Conservation (phyloP, 2,329 filamentous ascomycete species). For the Coniochaeta pulveracea region DNA sequence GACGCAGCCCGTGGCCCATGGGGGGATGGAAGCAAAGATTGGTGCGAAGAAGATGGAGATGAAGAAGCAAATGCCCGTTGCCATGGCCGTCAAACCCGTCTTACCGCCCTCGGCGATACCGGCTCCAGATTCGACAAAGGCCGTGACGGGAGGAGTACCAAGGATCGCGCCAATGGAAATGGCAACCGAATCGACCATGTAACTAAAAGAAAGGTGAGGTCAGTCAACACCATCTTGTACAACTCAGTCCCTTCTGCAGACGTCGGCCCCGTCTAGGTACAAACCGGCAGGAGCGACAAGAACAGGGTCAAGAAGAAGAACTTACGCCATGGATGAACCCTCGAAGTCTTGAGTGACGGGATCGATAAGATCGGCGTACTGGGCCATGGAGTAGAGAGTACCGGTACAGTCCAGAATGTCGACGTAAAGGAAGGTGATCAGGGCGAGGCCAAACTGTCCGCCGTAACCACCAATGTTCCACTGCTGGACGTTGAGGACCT, state of each 20-base stretch:
- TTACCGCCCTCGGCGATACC: conserved; percentile 81
- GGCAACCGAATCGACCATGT: conserved; percentile 67
- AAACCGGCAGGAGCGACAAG: background rate
- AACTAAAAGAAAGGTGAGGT: conserved; percentile 24
- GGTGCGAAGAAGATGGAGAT: conserved; percentile 82
- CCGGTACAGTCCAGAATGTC: conserved; percentile 83
- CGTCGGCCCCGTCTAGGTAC: too few species aligned
- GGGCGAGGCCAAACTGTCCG: conserved; percentile 68
- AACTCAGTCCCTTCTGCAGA: too few species aligned
- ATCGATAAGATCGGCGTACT: conserved; percentile 70
- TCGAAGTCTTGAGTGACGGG: conserved; percentile 80
- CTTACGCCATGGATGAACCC: conserved; percentile 67
- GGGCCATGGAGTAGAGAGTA: conserved; percentile 82
- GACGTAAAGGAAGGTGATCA: conserved; percentile 84
- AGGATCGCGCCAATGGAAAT: conserved; percentile 74
- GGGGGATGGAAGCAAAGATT: conserved; percentile 80
- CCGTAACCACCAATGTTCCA: conserved; percentile 61
- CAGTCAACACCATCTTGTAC: background rate
- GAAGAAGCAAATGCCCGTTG: conserved; percentile 74
- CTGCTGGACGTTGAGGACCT: conserved; percentile 58
- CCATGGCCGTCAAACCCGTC: conserved; percentile 73
- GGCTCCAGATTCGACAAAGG: conserved; percentile 81
- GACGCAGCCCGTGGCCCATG: conserved; percentile 85
- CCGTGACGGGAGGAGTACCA: conserved; percentile 71
- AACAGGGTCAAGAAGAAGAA: conserved; percentile 4